phyloP scores from a whole-genome alignment of 208 protist species.

The Acanthamoeba lenticulata region DNA sequence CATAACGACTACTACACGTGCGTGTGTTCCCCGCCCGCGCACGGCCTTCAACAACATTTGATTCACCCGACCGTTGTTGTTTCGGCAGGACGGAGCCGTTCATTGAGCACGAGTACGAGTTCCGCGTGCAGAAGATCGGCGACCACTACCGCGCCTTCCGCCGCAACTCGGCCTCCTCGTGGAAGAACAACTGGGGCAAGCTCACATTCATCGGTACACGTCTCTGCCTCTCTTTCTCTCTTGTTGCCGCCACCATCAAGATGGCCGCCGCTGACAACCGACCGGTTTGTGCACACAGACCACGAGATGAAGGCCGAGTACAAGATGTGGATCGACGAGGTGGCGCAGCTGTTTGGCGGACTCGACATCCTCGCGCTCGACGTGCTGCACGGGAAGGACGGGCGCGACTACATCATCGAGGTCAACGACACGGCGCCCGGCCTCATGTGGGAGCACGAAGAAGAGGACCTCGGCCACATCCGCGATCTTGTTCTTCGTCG shows the following conservation, averaged over 20 bases:
- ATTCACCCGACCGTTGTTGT: not conserved
- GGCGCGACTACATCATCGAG: slow-evolving; percentile 50
- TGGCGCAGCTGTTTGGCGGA: slow-evolving; percentile 16
- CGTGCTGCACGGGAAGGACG: slow-evolving; percentile 55
- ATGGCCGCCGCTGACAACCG: not conserved
- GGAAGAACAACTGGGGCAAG: slow-evolving; percentile 70
- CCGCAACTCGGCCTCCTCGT: not conserved
- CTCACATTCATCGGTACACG: not conserved
- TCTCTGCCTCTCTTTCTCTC: not conserved
- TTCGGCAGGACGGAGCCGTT: slow-evolving; percentile 24
- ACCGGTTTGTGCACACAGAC: not conserved
- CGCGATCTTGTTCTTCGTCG: not conserved
- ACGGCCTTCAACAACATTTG: not conserved
- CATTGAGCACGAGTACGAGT: slow-evolving; percentile 55
- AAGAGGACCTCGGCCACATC: slow-evolving; percentile 54
- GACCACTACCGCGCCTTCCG: slow-evolving; percentile 59
- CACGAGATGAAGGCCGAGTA: not conserved
- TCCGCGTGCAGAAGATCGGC: slow-evolving; percentile 52
- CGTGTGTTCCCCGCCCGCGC: not conserved
- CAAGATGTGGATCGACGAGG: not conserved
- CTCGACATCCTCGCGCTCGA: slow-evolving; percentile 62
- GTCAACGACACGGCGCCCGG: slow-evolving; percentile 67
- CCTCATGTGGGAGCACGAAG: slow-evolving; percentile 43
- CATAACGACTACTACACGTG: slow-evolving; percentile 66
- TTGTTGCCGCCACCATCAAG: too few relatives aligned